Evolutionary conservation across 768 basidiomycete genomes (phyloP).

Genomic region (Xerocomus brunneocitrinus): DNA sequence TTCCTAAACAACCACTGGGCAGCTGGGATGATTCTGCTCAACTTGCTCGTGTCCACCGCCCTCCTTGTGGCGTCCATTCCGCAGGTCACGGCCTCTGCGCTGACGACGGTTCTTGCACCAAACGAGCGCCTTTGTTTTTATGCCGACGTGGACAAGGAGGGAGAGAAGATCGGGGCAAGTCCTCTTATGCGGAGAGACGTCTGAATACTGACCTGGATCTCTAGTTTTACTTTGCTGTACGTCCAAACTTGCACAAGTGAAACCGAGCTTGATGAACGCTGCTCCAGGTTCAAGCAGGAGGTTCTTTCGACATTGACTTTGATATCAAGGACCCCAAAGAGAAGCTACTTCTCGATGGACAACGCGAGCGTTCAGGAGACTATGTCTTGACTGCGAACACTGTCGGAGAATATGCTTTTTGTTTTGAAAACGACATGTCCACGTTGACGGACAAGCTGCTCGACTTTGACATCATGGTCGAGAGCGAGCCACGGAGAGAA

Average conservation of each 20-base stretch:
- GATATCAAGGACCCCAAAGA: conserved; percentile 89
- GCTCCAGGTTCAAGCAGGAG: conserved; percentile 87
- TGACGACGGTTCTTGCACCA: conserved; percentile 74
- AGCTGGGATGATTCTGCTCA: conserved; percentile 19
- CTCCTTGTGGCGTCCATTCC: conserved; percentile 32
- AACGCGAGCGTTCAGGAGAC: conserved; percentile 91
- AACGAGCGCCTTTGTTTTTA: conserved; percentile 91
- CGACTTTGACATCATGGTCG: conserved; percentile 97
- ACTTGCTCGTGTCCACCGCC: conserved; percentile 16
- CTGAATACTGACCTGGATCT: conserved; percentile 9
- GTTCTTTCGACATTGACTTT: conserved; percentile 94
- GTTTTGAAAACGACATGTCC: conserved; percentile 97
- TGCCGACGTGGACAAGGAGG: conserved; percentile 92
- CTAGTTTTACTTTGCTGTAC: conserved; percentile 95
- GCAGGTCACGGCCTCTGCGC: conserved; percentile 51
- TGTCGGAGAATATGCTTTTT: conserved; percentile 90
- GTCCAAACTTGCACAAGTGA: conserved; percentile 23
- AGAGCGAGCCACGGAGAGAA: conserved; percentile 90
- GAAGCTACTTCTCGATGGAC: conserved; percentile 81
- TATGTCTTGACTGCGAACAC: conserved; percentile 94
- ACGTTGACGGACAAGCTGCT: conserved; percentile 92
- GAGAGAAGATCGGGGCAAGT: conserved; percentile 86
- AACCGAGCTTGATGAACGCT: background rate
- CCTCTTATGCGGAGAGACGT: background rate
- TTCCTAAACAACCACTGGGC: background rate